Conservation (phyloP, 495 filamentous ascomycete genomes). For the Echria macrotheca region DNA sequence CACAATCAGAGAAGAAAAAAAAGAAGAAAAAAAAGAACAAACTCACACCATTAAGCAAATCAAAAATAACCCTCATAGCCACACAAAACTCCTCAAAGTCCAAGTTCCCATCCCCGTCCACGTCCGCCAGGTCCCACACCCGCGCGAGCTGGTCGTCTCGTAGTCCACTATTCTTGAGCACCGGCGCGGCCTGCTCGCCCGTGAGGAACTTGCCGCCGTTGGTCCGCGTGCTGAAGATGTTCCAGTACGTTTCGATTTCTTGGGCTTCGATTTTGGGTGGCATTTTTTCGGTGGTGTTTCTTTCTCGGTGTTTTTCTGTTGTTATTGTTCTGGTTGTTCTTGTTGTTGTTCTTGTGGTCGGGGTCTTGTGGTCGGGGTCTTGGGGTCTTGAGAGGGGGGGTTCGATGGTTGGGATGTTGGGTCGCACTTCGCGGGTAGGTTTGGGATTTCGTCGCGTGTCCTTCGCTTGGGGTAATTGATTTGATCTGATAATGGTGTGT, state of each 20-base stretch:
- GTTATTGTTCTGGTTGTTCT: too few relatives aligned
- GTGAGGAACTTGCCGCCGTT: conserved; percentile 80
- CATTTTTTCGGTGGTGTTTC: too few relatives aligned
- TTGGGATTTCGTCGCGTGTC: too few relatives aligned
- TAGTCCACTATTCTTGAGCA: conserved; percentile 92
- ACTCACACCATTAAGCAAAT: conserved; percentile 83
- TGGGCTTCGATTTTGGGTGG: conserved; percentile 87
- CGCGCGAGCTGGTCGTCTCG: conserved; percentile 91
- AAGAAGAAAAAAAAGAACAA: neutral
- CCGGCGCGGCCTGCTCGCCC: conserved; percentile 84
- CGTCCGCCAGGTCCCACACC: conserved; percentile 96
- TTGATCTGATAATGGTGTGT: too few relatives aligned
- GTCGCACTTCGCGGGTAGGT: too few relatives aligned
- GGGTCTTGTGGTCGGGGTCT: too few relatives aligned
- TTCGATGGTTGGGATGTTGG: too few relatives aligned
- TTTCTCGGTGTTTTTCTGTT: too few relatives aligned
- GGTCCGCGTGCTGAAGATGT: conserved; percentile 85
- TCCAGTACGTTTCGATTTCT: conserved; percentile 98
- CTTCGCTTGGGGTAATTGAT: too few relatives aligned
- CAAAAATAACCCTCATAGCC: conserved; percentile 95
- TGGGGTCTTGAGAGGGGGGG: too few relatives aligned
- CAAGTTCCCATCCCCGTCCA: conserved; percentile 91
- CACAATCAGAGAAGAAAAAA: too few relatives aligned
- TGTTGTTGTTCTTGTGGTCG: too few relatives aligned
- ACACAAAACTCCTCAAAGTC: conserved; percentile 99